Percentiles rank a stretch among this genome's conserved stretches.
These are phyloP conservation scores for Saururus chinensis DNA, from an alignment of 164 flowering plant species.

Conservation along the genomic window DNA sequence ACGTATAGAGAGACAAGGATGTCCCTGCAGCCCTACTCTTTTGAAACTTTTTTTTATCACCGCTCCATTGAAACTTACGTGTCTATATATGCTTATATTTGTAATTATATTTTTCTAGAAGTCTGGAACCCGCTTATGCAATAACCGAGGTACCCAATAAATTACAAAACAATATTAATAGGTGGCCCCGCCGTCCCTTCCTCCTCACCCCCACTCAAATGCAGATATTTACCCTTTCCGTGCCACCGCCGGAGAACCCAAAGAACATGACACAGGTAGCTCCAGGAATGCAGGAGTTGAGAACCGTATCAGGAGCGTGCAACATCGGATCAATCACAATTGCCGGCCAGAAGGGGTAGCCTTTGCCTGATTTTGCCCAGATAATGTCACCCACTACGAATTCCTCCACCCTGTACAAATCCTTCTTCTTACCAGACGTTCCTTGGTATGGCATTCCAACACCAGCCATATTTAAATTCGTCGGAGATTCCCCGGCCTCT, in stretches of 20 bases:
- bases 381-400: slow-evolving; percentile 72
- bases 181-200: no score
- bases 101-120: no score
- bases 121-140: no score
- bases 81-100: no score
- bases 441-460: slow-evolving; percentile 13
- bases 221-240: slow-evolving; percentile 47
- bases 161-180: no score
- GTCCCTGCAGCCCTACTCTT: no score
- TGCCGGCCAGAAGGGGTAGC: slow-evolving; percentile 89
- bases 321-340: slow-evolving; percentile 79
- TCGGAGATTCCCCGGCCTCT: slow-evolving; percentile 11
- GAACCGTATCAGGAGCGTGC: slow-evolving; percentile 72
- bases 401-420: slow-evolving; percentile 42
- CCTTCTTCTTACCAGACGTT: slow-evolving; percentile 27
- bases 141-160: no score
- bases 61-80: no score
- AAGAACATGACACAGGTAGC: slow-evolving; percentile 92
- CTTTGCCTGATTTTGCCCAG: slow-evolving; percentile 84
- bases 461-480: slow-evolving; percentile 1
- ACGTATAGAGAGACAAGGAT: no score
- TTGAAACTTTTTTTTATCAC: no score
- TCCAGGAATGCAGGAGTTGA: slow-evolving; percentile 63
- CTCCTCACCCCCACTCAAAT: no score
- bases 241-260: slow-evolving; percentile 67